Evolutionary conservation across 305 asterid genomes (phyloP).

Genomic region (Caryopteris hybrid): DNA sequence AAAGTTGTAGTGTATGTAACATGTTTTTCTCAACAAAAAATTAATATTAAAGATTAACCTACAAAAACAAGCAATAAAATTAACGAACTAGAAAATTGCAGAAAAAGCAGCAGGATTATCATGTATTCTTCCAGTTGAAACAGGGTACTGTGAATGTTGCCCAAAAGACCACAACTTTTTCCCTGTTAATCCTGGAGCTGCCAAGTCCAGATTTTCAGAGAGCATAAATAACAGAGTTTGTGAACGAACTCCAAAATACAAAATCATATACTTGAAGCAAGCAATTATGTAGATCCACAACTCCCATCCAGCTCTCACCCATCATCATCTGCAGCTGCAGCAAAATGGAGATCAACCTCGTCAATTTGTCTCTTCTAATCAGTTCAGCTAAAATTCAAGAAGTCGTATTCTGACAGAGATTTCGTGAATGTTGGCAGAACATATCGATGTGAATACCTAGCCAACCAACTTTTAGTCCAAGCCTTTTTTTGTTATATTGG

Average conservation of each 20-base stretch:
- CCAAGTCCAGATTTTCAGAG: not conserved
- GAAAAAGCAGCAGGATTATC: not conserved
- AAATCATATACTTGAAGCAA: not conserved
- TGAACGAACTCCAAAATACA: not conserved
- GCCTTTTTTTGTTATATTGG: no score
- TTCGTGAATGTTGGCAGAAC: not conserved
- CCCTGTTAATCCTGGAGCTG: not conserved
- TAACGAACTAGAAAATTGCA: no score
- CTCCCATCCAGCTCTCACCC: conserved; percentile 6
- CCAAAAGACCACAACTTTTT: no score
- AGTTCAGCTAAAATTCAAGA: not conserved
- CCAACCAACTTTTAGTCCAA: not conserved
- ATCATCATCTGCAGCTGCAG: conserved; percentile 25
- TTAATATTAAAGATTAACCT: no score
- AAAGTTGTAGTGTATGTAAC: no score
- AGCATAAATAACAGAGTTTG: conserved; percentile 11
- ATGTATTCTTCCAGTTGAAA: conserved; percentile 3
- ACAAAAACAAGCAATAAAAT: no score
- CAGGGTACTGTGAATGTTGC: not conserved
- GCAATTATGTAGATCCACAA: not conserved
- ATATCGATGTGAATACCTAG: not conserved
- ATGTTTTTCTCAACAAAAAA: no score
- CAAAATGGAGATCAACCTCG: not conserved
- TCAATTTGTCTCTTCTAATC: not conserved
- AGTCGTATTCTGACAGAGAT: not conserved